phyloP scores from a whole-genome alignment of 495 filamentous ascomycete species.

The Jackrogersella minutella region DNA sequence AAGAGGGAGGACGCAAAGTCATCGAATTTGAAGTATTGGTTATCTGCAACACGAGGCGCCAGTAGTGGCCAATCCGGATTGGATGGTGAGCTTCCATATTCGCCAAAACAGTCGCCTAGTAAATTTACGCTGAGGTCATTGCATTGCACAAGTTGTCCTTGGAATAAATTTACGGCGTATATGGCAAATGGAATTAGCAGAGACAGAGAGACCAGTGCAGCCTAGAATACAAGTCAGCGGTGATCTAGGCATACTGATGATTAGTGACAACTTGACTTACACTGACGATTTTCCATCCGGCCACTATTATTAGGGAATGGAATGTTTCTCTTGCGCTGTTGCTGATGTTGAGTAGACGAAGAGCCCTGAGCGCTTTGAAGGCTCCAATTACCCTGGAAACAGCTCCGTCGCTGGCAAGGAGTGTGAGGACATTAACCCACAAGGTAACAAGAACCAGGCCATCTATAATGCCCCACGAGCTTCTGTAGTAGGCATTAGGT shows the following conservation, averaged over 20 bases:
- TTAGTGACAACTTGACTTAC: constrained; percentile 41
- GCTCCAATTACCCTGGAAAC: constrained; percentile 91
- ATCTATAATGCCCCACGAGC: constrained; percentile 97
- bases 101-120: constrained; percentile 79
- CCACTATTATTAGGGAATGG: constrained; percentile 92
- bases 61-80: constrained; percentile 78
- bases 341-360: constrained; percentile 92
- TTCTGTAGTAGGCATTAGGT: constrained; percentile 94
- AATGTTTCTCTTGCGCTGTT: constrained; percentile 96
- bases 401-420: constrained; percentile 76
- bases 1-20: constrained; percentile 91
- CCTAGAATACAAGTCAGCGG: constrained; percentile 48
- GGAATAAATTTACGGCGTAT: constrained; percentile 92
- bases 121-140: constrained; percentile 73
- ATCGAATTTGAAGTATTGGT: constrained; percentile 92
- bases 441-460: constrained; percentile 91
- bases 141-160: constrained; percentile 79
- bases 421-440: constrained; percentile 92
- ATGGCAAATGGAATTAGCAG: constrained; percentile 96
- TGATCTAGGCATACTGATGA: neutral
- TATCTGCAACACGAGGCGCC: constrained; percentile 79
- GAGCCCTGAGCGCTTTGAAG: constrained; percentile 96
- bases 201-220: constrained; percentile 92
- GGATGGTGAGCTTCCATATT: constrained; percentile 79
- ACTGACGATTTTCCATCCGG: constrained; percentile 86